Evolutionary conservation across 192 early-diverging fungal species (phyloP), one percentile per base, ranked within the genome.

Genomic region (Backusella psychrophila): DNA sequence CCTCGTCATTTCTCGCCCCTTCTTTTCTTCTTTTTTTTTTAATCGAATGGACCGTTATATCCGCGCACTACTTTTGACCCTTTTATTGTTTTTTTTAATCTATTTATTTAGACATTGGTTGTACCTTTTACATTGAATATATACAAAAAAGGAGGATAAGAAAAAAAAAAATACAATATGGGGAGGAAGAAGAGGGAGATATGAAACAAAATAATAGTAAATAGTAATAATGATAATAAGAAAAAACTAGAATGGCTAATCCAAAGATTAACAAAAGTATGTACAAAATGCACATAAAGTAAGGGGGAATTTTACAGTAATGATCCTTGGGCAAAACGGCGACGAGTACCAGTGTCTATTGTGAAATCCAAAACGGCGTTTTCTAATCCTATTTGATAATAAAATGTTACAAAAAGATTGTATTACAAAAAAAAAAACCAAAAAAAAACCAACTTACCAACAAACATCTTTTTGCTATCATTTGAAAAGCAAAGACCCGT

Each of bases 401-500:
- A 11, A 59, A 59, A 26, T 59, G 56, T 59, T 26, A 59, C 23
- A 19, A 6, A 63, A 11, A 9, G 21, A 33, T 17, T 53, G 23
- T 29, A 1, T 31, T 49, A 52, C n/a, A 21, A 21, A 44, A 26
- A 9, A 29, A 76, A 9, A n/a, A 36, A 14, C 2, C 11, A 19
- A 12, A 29, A 76, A 9, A n/a, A 36, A 4, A 8, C 12, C 11
- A 12, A 8, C 80, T 67, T 86, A 94, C 96, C 96, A 69, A 97
- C 95, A 89, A 96, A 98, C 69, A 95, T 83, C 17, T 87, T 87
- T 77, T 89, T 87, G 82, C 94, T 94, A 76, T 96, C 94, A 17
- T 94, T 90, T 36, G 95, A 90, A 81, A 96, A 94, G 9, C 90
- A 74, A 21, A 98, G 86, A 4, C 97, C 97, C 12, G 94, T 92